Evolutionary conservation across 2,329 filamentous ascomycete species (phyloP), one percentile per base, ranked within the genome.

Genomic region (Setomelanomma holmii): DNA sequence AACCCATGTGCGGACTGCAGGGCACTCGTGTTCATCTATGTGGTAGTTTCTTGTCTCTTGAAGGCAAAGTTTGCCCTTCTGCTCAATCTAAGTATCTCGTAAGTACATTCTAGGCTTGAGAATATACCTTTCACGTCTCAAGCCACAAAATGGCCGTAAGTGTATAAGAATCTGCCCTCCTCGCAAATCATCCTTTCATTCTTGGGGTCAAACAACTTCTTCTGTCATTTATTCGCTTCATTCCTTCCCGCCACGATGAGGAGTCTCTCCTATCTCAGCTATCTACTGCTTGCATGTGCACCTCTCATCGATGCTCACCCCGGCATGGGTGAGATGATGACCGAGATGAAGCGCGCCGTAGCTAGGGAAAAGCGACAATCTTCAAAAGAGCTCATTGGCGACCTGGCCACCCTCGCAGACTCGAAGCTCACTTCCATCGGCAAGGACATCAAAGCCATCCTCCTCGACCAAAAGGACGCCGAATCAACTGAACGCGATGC

Each of bases 361-460:
- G 56, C 61, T 12, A 61, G 58, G 12, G 52, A 53, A n/a, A 49
- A 58, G 33, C 64, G 67, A 22, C 63, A 61, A 22, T 53, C 67
- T 5, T 53, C 70, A 1, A 71, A 67, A 51, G 64, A 73, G 44
- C 65, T 74, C 34, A 66, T 74, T 34, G 72, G 71, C 14, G 72
- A 75, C 38, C 62, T 75, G 5, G 67, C 66, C 36, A 72, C 67
- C 1, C 57, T 72, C 8, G 58, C 63, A 23, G 65, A 73, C 41
- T 53, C 56, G 4, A 61, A 70, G 43, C 59, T 71, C 20, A 73
- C 72, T 3, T 17, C 61, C 6, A 69, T 74, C 5, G 72, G 67
- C 46, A 66, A 70, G 47, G 66, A 68, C 38, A 70, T 75, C 57
- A 69, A 72, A 50, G 68, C 67, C 16, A 71, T 75, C 22, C 55